Evolutionary conservation across 2,329 filamentous ascomycete genomes (phyloP), one percentile per base, ranked within the genome.

Genomic region (Nothophaeocryptopus gaeumannii): DNA sequence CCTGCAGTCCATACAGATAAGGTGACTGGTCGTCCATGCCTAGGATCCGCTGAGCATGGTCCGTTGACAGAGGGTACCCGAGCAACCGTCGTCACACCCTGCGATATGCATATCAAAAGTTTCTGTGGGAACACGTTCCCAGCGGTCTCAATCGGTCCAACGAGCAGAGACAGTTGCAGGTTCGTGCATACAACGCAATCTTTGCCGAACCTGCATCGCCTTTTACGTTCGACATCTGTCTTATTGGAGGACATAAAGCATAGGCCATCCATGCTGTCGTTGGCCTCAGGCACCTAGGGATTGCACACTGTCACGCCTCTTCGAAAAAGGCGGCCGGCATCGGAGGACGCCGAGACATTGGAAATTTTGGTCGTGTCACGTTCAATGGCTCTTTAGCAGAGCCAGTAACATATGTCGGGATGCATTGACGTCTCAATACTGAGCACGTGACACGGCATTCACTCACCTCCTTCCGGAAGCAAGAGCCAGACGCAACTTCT

Each of bases 1-100:
- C 63, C 62, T 72, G 71, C 72, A 74, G 68, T 58, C 62, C 58
- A 54, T 54, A 59, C 55, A 65, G 73, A 74, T 74, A 75, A 74
- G 71, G 70, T 75, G 71, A 76, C 73, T 76, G 72, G 72, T 57
- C 58, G 60, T 63, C 58, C 62, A 68, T 67, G 58, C 47, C 53
- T 49, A 40, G 34, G 33, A 35, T 43, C 52, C 55, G 43, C 55
- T 51, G 41, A 44, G 45, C 50, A 53, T 37, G 50, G 45, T 39
- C 46, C 32, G 14, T 48, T 26, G 35, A 39, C 35, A 35, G 40
- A 30, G 38, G 16, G 40, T 31, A 37, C 16, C 38, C 42, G 47
- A 29, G 39, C 20, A 32, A 31, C 29, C 31, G 31, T 48, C 50
- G 46, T 53, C 50, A 53, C 44, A 29, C 29, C 36, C 43, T 45